These are phyloP conservation scores for Mollisiaceae sp. DNA, from an alignment of 2,329 filamentous ascomycete genomes.

Conservation along the genomic window DNA sequence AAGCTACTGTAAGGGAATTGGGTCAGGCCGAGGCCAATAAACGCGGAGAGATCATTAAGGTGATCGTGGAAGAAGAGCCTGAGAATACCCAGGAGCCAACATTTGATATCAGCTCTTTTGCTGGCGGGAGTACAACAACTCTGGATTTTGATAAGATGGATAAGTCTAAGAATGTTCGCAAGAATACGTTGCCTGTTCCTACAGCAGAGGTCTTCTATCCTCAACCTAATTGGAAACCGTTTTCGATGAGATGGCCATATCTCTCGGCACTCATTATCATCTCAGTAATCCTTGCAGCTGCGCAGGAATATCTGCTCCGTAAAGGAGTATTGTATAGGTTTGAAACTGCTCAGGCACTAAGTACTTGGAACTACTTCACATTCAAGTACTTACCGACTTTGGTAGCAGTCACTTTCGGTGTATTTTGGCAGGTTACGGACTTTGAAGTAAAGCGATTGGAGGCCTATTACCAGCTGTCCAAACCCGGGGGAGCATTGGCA, in stretches of 20 bases:
- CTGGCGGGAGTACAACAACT: conserved; percentile 28
- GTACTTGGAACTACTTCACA: conserved; percentile 59
- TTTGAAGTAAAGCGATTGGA: conserved; percentile 71
- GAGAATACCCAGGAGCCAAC: conserved; percentile 12
- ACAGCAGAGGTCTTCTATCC: conserved; percentile 62
- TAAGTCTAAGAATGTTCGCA: conserved; percentile 31
- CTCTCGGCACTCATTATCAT: conserved; percentile 58
- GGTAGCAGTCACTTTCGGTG: conserved; percentile 64
- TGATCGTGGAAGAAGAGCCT: conserved; percentile 54
- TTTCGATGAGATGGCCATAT: conserved; percentile 68
- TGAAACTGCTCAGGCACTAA: conserved; percentile 54
- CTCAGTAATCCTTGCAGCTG: conserved; percentile 56
- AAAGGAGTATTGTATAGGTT: conserved; percentile 52
- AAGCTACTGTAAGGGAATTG: conserved; percentile 53
- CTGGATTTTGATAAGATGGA: conserved; percentile 31
- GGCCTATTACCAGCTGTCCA: conserved; percentile 69
- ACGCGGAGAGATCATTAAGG: conserved; percentile 63
- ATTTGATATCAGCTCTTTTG: conserved; percentile 39
- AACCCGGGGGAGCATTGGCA: conserved; percentile 62
- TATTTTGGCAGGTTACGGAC: conserved; percentile 70
- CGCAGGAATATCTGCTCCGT: conserved; percentile 61
- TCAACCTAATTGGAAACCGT: conserved; percentile 69
- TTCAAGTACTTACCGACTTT: conserved; percentile 69
- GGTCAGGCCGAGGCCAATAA: conserved; percentile 65
- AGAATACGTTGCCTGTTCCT: conserved; percentile 37